Conservation (phyloP, 768 basidiomycete species). For the Leucocoprinus birnbaumii region DNA sequence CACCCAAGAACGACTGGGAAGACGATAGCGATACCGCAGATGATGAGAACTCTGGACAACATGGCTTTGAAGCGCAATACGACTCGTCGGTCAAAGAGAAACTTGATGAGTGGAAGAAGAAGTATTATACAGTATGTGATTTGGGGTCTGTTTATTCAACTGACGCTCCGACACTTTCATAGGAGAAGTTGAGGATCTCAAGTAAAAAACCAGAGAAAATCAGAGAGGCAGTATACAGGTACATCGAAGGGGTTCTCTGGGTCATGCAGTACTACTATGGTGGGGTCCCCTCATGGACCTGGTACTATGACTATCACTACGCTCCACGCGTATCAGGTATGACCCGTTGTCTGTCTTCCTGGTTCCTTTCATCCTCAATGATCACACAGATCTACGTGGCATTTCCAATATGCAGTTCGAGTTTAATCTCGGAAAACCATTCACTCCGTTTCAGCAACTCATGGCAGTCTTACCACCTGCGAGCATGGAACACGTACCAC, state of each 20-base stretch:
- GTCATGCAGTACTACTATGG: constrained; percentile 99
- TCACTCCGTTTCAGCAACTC: constrained; percentile 91
- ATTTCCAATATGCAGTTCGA: constrained; percentile 83
- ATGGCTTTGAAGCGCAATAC: constrained; percentile 76
- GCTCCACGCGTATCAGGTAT: constrained; percentile 93
- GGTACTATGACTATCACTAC: constrained; percentile 99
- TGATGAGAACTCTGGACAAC: constrained; percentile 68
- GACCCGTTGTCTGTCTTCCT: constrained; percentile 15
- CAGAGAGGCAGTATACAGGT: constrained; percentile 70
- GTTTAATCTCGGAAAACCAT: constrained; percentile 86
- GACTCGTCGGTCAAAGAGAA: constrained; percentile 73
- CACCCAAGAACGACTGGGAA: too few species aligned
- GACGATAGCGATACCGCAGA: too few species aligned
- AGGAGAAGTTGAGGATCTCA: constrained; percentile 88
- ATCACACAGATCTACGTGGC: constrained; percentile 46
- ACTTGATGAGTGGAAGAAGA: constrained; percentile 90
- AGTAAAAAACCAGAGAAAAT: constrained; percentile 68
- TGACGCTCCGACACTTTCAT: neutral
- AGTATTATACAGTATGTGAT: constrained; percentile 76
- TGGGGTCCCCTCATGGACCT: constrained; percentile 97
- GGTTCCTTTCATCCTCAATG: constrained; percentile 5
- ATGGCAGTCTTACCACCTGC: constrained; percentile 97
- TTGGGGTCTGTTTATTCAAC: neutral
- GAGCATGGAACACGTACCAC: constrained; percentile 84
- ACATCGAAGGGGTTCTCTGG: constrained; percentile 96